Conservation (phyloP, 805 yeast species). For the Kluyveromyces dobzhanskii region DNA sequence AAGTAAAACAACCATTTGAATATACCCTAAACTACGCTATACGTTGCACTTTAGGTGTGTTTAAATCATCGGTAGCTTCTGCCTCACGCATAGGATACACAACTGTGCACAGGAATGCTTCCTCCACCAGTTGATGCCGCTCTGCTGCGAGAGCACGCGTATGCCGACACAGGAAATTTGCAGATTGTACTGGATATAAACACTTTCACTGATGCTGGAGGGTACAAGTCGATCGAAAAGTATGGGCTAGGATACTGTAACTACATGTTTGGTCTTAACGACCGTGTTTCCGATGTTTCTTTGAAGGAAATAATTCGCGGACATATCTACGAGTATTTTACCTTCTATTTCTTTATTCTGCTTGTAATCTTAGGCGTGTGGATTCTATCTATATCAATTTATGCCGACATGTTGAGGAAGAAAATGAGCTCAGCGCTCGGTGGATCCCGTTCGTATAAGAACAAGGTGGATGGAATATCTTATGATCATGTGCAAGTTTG, state of each 20-base stretch:
- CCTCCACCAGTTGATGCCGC: conserved; percentile 32
- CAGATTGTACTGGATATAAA: conserved; percentile 19
- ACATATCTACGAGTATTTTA: conserved; percentile 21
- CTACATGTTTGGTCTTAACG: conserved; percentile 18
- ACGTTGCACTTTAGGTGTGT: no score
- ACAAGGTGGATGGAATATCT: conserved; percentile 2
- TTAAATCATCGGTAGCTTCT: no score
- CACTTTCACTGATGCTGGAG: conserved; percentile 25
- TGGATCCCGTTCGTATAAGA: not conserved
- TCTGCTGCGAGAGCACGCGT: conserved; percentile 31
- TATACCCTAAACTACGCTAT: no score
- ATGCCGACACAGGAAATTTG: conserved; percentile 26
- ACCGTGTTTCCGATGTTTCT: conserved; percentile 19
- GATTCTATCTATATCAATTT: conserved; percentile 9
- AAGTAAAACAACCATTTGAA: no score
- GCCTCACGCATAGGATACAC: no score
- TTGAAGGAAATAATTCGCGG: conserved; percentile 13
- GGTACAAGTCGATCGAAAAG: conserved; percentile 21
- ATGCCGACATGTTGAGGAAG: conserved; percentile 1
- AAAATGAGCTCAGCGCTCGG: not conserved
- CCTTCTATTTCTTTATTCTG: conserved; percentile 14
- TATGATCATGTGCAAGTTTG: conserved; percentile 4
- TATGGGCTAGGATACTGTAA: conserved; percentile 31
- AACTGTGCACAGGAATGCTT: no score
- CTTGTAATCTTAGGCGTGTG: conserved; percentile 13